These are phyloP conservation scores for Pascua guehoae DNA, from an alignment of 1,284 basidiomycete species.

Conservation along the genomic window DNA sequence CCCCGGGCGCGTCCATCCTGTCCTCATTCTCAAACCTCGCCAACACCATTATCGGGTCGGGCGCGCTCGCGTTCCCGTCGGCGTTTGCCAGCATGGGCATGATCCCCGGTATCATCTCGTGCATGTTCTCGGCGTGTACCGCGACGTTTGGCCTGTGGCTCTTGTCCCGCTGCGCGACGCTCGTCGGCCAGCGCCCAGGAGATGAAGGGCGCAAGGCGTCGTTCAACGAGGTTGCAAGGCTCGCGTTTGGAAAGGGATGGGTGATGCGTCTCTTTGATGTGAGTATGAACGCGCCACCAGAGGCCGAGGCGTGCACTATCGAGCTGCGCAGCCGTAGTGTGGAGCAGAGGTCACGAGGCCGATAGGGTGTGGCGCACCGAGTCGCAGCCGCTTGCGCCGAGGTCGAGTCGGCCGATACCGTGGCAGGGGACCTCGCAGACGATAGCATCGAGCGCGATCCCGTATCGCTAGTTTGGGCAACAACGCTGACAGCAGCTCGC, in stretches of 20 bases:
- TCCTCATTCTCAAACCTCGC: constrained; percentile 59
- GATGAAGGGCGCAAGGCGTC: constrained; percentile 62
- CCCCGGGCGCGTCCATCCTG: constrained; percentile 15
- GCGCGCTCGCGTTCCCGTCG: constrained; percentile 58
- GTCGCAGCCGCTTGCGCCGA: too few relatives aligned
- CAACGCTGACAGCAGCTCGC: constrained; percentile 61
- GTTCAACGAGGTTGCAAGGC: constrained; percentile 78
- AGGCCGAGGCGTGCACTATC: too few relatives aligned
- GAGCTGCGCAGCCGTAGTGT: too few relatives aligned
- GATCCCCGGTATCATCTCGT: constrained; percentile 81
- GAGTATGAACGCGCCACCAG: constrained; percentile 10
- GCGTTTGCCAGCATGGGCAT: constrained; percentile 81
- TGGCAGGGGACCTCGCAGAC: too few relatives aligned
- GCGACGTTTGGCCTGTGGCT: constrained; percentile 86
- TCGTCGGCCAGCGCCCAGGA: constrained; percentile 53
- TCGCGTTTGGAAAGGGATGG: constrained; percentile 64
- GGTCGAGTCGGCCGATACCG: too few relatives aligned
- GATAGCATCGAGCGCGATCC: too few relatives aligned
- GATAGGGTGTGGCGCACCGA: too few relatives aligned
- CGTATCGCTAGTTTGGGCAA: too few relatives aligned
- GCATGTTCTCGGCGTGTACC: constrained; percentile 75
- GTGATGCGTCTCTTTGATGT: constrained; percentile 45
- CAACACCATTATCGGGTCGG: constrained; percentile 85
- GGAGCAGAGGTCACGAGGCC: too few relatives aligned
- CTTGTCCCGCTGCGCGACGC: constrained; percentile 78